Conservation (phyloP, 352 stramenopile genomes). For the Pythium sp. region DNA sequence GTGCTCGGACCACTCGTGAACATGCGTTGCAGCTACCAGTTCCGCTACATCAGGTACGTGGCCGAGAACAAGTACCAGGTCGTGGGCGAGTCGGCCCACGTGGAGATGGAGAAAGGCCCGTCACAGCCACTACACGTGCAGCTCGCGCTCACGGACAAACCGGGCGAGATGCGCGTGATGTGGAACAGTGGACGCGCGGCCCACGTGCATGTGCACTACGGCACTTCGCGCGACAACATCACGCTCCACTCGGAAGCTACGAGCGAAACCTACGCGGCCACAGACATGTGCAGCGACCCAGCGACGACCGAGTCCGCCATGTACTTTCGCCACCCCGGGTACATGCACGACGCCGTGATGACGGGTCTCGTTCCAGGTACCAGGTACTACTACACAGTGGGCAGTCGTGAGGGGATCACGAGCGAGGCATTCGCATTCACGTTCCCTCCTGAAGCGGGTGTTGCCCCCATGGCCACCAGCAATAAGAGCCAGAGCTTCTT, state of each 20-base stretch:
- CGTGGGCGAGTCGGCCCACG: constrained; percentile 19
- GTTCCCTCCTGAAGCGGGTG: constrained; percentile 18
- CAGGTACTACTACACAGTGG: constrained; percentile 36
- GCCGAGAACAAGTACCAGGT: background rate
- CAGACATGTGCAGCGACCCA: constrained; percentile 27
- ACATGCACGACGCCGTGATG: constrained; percentile 34
- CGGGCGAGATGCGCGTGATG: constrained; percentile 48
- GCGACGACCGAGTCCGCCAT: constrained; percentile 18
- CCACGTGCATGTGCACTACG: constrained; percentile 34
- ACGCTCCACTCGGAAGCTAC: constrained; percentile 12
- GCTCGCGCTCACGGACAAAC: constrained; percentile 13
- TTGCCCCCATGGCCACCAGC: background rate
- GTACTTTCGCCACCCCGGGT: constrained; percentile 35
- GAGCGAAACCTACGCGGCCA: constrained; percentile 20
- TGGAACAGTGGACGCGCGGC: constrained; percentile 47
- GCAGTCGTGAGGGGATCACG: constrained; percentile 30
- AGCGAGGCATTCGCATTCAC: constrained; percentile 28
- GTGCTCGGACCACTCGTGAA: constrained; percentile 44
- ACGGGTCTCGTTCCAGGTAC: constrained; percentile 18
- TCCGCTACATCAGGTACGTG: constrained; percentile 27
- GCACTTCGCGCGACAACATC: constrained; percentile 21
- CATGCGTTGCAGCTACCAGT: constrained; percentile 48
- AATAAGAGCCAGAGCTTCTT: constrained; percentile 21
- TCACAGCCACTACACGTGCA: constrained; percentile 34
- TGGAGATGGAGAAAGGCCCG: constrained; percentile 35